These are phyloP conservation scores for Wickerhamiella siamensis DNA, from an alignment of 805 yeast genomes.

Conservation along the genomic window DNA sequence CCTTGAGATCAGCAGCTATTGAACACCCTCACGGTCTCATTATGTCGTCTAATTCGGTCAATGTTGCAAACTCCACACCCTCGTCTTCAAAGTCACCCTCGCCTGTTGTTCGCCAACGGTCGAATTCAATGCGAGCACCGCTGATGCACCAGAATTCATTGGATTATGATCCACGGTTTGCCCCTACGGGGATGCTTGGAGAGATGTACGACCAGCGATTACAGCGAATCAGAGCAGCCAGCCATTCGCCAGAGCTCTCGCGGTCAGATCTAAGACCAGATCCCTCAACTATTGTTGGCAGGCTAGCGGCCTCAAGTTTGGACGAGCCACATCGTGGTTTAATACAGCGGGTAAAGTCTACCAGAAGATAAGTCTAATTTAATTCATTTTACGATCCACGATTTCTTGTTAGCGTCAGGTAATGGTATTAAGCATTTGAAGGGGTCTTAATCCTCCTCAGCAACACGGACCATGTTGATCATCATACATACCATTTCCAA, in stretches of 20 bases:
- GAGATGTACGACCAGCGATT: not conserved
- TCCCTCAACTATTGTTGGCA: not conserved
- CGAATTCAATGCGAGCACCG: not conserved
- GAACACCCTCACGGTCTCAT: not conserved
- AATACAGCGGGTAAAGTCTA: not conserved
- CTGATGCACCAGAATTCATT: not conserved
- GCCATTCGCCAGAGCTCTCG: not conserved
- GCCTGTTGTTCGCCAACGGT: not conserved
- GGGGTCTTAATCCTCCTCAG: conserved; percentile 29
- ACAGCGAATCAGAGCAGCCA: not conserved
- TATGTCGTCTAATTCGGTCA: not conserved
- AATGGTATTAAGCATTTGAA: conserved; percentile 24
- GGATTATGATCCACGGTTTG: not conserved
- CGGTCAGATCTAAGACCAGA: not conserved
- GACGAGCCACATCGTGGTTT: not conserved
- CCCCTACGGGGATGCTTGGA: conserved; percentile 1
- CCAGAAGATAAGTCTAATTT: not conserved
- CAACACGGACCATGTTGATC: conserved; percentile 28
- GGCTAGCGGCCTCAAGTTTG: not conserved
- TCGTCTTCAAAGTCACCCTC: not conserved
- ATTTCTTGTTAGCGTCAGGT: conserved; percentile 12
- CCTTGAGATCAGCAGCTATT: conserved; percentile 16
- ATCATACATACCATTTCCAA: conserved; percentile 7
- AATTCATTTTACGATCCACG: too few species aligned
- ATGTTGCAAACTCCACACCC: not conserved